Evolutionary conservation across 2,329 filamentous ascomycete genomes (phyloP), one percentile per base, ranked within the genome.

Genomic region (Fusarium falciforme): DNA sequence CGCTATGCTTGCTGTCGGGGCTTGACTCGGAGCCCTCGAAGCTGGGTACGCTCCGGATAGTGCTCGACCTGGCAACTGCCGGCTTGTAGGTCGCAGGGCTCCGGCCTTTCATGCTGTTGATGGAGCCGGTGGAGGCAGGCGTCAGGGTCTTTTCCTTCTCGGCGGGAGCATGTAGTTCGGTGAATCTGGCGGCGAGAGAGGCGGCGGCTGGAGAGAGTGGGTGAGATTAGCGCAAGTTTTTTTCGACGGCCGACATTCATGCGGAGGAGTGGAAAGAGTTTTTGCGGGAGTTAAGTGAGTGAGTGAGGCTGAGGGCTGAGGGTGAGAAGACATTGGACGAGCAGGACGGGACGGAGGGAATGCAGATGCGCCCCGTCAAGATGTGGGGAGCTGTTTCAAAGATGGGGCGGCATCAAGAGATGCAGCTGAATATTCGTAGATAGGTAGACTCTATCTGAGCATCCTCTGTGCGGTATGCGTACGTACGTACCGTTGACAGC

Each of bases 1-100:
- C 84, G 67, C 88, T 90, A 74, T 86, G 86, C 70, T 84, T 85
- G 78, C 82, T 84, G 60, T 84, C 83, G 61, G 82, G 84, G 70
- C 84, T 85, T 47, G 86, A 86, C 64, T 86, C 84, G 70, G 81
- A 84, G 36, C 82, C 85, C 79, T 90, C 89, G 78, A 87, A 86
- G 82, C 87, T 90, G 42, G 85, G 84, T 40, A 91, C 89, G 64
- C 88, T 86, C 71, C 89, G 88, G 70, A 91, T 91, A 33, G 89
- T 90, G 66, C 71, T 74, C 29, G 81, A 79, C 67, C 82, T 79
- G 60, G 77, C 76, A 70, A 82, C 52, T 68, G 76, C 76, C 68
- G 82, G 76, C 72, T 83, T 83, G 66, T 76, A 78, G 52, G 77
- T 73, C 72, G 80, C 76, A 72, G 77, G 77, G 20, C 71, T 74